These are phyloP conservation scores for Hemisphaericaspora nanyangensis DNA, from an alignment of 805 yeast genomes.

Conservation along the genomic window DNA sequence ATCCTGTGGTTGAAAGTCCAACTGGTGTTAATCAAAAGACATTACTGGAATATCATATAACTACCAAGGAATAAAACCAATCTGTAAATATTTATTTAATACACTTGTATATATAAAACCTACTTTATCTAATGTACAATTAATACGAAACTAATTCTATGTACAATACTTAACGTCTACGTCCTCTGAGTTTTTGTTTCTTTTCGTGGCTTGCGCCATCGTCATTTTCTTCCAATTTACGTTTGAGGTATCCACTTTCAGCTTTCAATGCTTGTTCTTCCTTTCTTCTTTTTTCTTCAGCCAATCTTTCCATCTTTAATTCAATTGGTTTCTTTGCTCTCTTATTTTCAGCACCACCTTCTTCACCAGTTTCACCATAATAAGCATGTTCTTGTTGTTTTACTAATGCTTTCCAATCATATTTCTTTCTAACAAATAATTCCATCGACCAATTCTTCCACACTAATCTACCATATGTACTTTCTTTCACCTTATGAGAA, in stretches of 20 bases:
- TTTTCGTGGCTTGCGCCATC: conserved; percentile 7
- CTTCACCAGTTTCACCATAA: conserved; percentile 13
- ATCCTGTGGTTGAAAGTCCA: conserved; percentile 86
- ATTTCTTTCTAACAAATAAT: conserved; percentile 62
- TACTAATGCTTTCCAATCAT: conserved; percentile 74
- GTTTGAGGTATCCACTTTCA: conserved; percentile 18
- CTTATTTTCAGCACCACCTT: conserved; percentile 8
- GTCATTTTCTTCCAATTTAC: conserved; percentile 13
- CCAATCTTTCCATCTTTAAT: conserved; percentile 37
- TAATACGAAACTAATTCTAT: not conserved
- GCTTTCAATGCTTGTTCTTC: conserved; percentile 23
- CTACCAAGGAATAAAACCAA: not conserved
- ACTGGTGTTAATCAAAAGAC: conserved; percentile 51
- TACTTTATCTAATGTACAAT: no score
- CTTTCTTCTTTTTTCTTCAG: conserved; percentile 23
- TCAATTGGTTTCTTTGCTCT: conserved; percentile 36
- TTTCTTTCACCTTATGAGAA: conserved; percentile 70
- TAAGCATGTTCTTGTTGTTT: conserved; percentile 42
- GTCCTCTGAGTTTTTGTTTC: conserved; percentile 15
- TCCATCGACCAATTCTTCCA: conserved; percentile 97
- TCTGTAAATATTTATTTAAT: not conserved
- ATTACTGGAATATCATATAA: conserved; percentile 50
- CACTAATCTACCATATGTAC: conserved; percentile 82
- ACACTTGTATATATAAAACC: conserved; percentile 7
- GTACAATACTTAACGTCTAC: conserved; percentile 8